Conservation (phyloP, 805 yeast species). For the Pichia cephalocereana region DNA sequence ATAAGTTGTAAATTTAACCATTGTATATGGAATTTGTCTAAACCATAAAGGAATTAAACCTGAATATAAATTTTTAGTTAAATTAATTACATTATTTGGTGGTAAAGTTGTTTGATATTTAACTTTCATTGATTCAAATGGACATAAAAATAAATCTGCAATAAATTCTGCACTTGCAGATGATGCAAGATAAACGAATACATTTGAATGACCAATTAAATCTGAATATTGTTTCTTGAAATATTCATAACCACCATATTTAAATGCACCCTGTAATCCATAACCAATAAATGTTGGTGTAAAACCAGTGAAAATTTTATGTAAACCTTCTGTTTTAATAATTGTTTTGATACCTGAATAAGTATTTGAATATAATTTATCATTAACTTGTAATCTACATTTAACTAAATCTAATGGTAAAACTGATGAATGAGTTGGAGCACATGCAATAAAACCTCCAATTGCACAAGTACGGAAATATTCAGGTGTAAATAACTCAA, state of each 20-base stretch:
- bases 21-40: slow-evolving; percentile 97
- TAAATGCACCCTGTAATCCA: slow-evolving; percentile 94
- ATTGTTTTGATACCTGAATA: slow-evolving; percentile 76
- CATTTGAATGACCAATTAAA: slow-evolving; percentile 59
- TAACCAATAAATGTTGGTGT: slow-evolving; percentile 93
- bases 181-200: slow-evolving; percentile 70
- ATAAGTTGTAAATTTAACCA: slow-evolving; percentile 93
- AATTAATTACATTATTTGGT: slow-evolving; percentile 57
- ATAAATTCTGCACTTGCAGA: slow-evolving; percentile 91
- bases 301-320: slow-evolving; percentile 75
- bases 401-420: slow-evolving; percentile 92
- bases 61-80: slow-evolving; percentile 62
- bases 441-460: slow-evolving; percentile 85
- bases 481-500: slow-evolving; percentile 49
- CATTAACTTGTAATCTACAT: slow-evolving; percentile 84
- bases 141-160: slow-evolving; percentile 87
- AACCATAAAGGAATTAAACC: slow-evolving; percentile 92
- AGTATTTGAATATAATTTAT: slow-evolving; percentile 64
- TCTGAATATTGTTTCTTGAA: slow-evolving; percentile 76
- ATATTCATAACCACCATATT: slow-evolving; percentile 89
- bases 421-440: slow-evolving; percentile 91
- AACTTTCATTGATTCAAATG: slow-evolving; percentile 92
- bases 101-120: slow-evolving; percentile 90
- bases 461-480: slow-evolving; percentile 66
- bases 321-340: slow-evolving; percentile 60